Conservation (phyloP, 1,284 basidiomycete genomes). For the Puccinia polysora region DNA sequence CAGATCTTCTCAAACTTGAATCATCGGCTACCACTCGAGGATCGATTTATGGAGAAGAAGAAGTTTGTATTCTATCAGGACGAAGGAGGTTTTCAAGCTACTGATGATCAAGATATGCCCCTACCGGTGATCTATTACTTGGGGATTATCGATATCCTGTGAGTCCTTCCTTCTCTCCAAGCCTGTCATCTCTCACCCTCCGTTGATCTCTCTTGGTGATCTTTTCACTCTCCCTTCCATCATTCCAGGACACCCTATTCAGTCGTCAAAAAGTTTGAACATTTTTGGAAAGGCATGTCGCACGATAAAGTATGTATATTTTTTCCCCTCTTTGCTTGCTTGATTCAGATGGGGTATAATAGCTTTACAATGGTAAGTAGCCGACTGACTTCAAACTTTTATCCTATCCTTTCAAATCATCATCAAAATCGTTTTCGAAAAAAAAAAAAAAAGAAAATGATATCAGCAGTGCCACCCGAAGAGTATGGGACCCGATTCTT, state of each 20-base stretch:
- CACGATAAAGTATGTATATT: slow-evolving; percentile 69
- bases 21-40: slow-evolving; percentile 63
- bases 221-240: background rate
- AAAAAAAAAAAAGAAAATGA: slow-evolving; percentile 67
- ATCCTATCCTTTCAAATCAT: slow-evolving; percentile 23
- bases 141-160: slow-evolving; percentile 53
- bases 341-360: too few species aligned
- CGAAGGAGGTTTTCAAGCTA: slow-evolving; percentile 86
- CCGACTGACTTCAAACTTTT: background rate
- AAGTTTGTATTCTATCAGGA: slow-evolving; percentile 94
- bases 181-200: too few species aligned
- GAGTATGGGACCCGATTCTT: slow-evolving; percentile 85
- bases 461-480: slow-evolving; percentile 77
- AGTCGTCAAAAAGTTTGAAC: slow-evolving; percentile 72
- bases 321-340: slow-evolving; percentile 6
- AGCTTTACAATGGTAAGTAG: too few species aligned
- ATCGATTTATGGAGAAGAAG: slow-evolving; percentile 64
- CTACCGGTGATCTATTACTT: slow-evolving; percentile 81
- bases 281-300: slow-evolving; percentile 83
- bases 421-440: slow-evolving; percentile 34
- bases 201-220: background rate
- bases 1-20: slow-evolving; percentile 65
- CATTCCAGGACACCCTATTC: slow-evolving; percentile 15
- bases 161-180: slow-evolving; percentile 48
- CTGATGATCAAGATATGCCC: slow-evolving; percentile 72